Percentiles rank a stretch among this genome's conserved stretches.
phyloP scores from a whole-genome alignment of 2,329 filamentous ascomycete genomes.

The Penicillium sclerotiorum region DNA sequence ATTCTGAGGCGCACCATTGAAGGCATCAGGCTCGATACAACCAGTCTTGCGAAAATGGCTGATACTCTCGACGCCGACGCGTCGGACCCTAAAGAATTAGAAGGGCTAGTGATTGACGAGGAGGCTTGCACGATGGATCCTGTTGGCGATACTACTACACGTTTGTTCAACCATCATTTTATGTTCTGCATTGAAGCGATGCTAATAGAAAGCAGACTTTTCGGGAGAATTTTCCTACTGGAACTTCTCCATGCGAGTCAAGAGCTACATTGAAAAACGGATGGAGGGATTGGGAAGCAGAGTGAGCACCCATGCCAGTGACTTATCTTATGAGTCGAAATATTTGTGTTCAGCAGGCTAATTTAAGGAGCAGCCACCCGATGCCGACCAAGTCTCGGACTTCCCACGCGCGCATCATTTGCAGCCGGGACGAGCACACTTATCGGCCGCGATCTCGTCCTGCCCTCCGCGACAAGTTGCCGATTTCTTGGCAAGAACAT shows the following conservation, averaged over 20 bases:
- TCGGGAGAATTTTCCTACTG: constrained; percentile 58
- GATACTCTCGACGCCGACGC: constrained; percentile 14
- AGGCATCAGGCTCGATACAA: constrained; percentile 16
- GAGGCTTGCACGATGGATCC: constrained; percentile 22
- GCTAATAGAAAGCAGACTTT: constrained; percentile 42
- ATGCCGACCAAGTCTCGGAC: constrained; percentile 29
- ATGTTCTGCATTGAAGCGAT: background rate
- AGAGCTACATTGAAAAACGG: constrained; percentile 53
- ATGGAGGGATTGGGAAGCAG: constrained; percentile 8
- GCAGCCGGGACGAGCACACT: constrained; percentile 44
- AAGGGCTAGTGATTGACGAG: constrained; percentile 14
- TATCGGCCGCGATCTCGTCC: constrained; percentile 41
- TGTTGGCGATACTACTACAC: constrained; percentile 14
- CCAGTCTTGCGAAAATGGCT: constrained; percentile 15
- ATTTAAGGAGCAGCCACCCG: background rate
- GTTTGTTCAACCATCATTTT: constrained; percentile 8
- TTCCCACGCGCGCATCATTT: constrained; percentile 53
- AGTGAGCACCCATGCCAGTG: constrained; percentile 3
- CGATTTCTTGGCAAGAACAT: constrained; percentile 51
- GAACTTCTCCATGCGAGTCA: constrained; percentile 57
- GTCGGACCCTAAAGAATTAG: constrained; percentile 12
- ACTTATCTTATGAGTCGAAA: background rate
- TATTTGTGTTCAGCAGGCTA: background rate
- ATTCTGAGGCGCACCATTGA: constrained; percentile 17
- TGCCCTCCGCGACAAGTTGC: constrained; percentile 53